Conservation (phyloP, 768 basidiomycete species). For the Mycena latifolia region DNA sequence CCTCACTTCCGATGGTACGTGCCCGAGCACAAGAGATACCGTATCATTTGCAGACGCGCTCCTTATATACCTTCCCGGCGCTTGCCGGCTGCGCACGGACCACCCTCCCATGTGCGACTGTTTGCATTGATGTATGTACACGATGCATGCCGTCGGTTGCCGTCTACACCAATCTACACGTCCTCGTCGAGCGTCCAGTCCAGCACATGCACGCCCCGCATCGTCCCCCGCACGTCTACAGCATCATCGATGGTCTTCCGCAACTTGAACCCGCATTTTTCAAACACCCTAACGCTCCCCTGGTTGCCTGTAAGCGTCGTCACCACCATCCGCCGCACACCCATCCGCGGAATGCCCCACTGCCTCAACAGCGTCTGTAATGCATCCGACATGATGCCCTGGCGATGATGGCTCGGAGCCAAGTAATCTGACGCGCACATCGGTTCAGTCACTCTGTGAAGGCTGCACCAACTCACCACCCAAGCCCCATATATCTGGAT, state of each 20-base stretch:
- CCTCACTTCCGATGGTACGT: constrained; percentile 97
- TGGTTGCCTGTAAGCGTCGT: constrained; percentile 65
- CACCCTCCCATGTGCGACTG: constrained; percentile 1
- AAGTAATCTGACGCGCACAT: constrained; percentile 62
- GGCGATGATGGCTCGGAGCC: constrained; percentile 70
- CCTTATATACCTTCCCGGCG: constrained; percentile 22
- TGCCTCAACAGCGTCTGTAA: constrained; percentile 64
- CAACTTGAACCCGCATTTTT: constrained; percentile 71
- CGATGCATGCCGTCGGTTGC: no score
- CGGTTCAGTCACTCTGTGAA: constrained; percentile 54
- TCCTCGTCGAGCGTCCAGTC: constrained; percentile 19
- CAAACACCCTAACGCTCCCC: constrained; percentile 74
- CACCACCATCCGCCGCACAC: constrained; percentile 58
- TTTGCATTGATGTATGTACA: background rate
- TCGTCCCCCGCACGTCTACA: constrained; percentile 51
- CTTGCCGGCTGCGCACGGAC: constrained; percentile 24
- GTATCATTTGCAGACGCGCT: constrained; percentile 35
- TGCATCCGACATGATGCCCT: constrained; percentile 81
- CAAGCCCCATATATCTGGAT: constrained; percentile 71
- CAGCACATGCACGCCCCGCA: constrained; percentile 38
- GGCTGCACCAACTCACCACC: constrained; percentile 68
- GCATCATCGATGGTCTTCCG: constrained; percentile 53
- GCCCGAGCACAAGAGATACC: constrained; percentile 94
- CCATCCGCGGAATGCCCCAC: constrained; percentile 80
- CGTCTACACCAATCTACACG: no score